Conservation (phyloP, 768 basidiomycete species). For the Amanita brunnescens region DNA sequence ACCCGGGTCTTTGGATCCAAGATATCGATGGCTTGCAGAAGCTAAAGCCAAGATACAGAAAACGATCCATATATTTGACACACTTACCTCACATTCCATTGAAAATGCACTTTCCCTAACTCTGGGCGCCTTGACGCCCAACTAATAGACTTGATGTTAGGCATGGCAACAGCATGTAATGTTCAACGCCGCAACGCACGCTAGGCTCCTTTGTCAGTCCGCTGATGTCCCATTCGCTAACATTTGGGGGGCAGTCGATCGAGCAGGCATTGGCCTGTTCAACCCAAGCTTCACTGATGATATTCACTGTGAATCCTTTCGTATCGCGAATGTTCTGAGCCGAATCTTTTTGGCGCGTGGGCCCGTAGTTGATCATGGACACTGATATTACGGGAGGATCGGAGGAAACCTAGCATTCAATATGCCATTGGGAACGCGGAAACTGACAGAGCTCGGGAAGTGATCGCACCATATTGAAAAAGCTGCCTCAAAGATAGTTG, state of each 20-base stretch:
- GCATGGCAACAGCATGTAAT: background rate
- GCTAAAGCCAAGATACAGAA: constrained; percentile 19
- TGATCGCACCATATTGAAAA: constrained; percentile 27
- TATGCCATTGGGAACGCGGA: background rate
- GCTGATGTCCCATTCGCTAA: constrained; percentile 54
- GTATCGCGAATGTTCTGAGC: constrained; percentile 54
- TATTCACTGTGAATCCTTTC: constrained; percentile 64
- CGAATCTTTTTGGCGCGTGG: constrained; percentile 43
- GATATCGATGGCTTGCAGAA: constrained; percentile 34
- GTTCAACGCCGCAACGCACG: constrained; percentile 25
- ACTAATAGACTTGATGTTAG: background rate
- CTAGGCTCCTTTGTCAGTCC: constrained; percentile 51
- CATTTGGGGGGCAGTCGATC: constrained; percentile 42
- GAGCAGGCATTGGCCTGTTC: constrained; percentile 46
- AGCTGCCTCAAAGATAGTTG: constrained; percentile 25
- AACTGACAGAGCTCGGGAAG: background rate
- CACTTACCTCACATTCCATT: constrained; percentile 47
- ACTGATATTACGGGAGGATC: constrained; percentile 62
- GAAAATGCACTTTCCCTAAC: constrained; percentile 58
- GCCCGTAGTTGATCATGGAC: constrained; percentile 21
- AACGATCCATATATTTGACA: background rate
- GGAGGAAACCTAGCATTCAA: constrained; percentile 31
- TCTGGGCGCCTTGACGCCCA: constrained; percentile 40
- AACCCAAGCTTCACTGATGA: constrained; percentile 64
- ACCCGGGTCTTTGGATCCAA: constrained; percentile 14